A percentile compares a stretch with the other conserved stretches of the same genome.
phyloP scores from a whole-genome alignment of 1,284 basidiomycete genomes.

The Sporisorium scitamineum region DNA sequence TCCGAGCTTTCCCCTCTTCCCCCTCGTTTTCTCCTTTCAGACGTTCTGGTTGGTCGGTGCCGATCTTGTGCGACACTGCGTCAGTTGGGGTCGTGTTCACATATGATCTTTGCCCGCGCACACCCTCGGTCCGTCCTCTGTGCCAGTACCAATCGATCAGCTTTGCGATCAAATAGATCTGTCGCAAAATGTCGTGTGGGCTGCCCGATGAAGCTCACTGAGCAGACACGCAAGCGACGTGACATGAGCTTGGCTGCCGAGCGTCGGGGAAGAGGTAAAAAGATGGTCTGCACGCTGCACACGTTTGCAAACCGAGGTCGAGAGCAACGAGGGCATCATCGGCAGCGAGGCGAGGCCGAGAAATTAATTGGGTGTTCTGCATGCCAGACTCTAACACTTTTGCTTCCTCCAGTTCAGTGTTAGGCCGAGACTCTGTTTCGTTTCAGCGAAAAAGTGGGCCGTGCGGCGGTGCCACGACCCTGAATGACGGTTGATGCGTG shows the following conservation, averaged over 20 bases:
- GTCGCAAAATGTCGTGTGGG: background rate
- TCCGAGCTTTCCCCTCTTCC: background rate
- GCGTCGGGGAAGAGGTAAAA: background rate
- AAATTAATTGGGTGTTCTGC: too few relatives aligned
- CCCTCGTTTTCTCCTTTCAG: background rate
- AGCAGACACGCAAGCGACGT: background rate
- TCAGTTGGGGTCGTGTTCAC: background rate
- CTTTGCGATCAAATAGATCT: background rate
- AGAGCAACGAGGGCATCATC: too few relatives aligned
- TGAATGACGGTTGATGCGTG: constrained; percentile 6
- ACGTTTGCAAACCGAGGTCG: background rate
- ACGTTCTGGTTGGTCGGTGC: constrained; percentile 10
- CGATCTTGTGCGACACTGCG: background rate
- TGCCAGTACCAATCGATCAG: background rate
- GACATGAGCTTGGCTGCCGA: background rate
- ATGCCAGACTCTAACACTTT: background rate
- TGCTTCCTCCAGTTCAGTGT: background rate
- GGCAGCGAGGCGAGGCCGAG: too few relatives aligned
- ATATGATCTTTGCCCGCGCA: background rate
- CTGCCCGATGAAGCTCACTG: background rate
- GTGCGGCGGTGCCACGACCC: constrained; percentile 6
- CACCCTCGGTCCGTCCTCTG: background rate
- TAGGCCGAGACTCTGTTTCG: background rate
- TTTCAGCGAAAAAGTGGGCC: background rate
- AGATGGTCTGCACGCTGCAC: background rate